phyloP scores from a whole-genome alignment of 805 yeast genomes.

The Kuraishia molischiana region DNA sequence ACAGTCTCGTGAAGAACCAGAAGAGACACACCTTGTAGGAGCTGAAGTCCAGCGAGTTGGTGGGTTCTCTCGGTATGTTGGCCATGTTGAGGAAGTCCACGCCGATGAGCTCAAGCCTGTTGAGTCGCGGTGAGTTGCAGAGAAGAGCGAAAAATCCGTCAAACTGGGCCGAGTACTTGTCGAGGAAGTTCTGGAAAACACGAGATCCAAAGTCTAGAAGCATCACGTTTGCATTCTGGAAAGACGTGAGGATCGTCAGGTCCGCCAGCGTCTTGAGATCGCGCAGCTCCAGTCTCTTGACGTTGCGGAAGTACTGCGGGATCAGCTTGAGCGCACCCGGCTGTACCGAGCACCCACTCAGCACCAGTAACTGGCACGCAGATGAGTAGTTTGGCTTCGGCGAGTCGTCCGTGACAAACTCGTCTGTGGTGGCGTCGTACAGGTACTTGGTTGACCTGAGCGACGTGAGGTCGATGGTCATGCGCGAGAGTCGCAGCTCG shows the following conservation, averaged over 20 bases:
- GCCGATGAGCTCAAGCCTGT: background rate
- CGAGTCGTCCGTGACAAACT: constrained; percentile 5
- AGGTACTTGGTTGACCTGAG: constrained; percentile 13
- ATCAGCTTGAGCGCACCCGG: constrained; percentile 10
- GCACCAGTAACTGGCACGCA: constrained; percentile 1
- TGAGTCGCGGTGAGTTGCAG: background rate
- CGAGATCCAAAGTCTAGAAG: constrained; percentile 39
- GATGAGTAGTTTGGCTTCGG: constrained; percentile 3
- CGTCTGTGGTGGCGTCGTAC: background rate
- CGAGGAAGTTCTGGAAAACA: constrained; percentile 21
- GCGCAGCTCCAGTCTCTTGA: constrained; percentile 25
- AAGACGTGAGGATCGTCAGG: constrained; percentile 37
- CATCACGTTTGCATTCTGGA: constrained; percentile 26
- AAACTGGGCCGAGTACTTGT: constrained; percentile 2
- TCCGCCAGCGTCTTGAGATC: constrained; percentile 33
- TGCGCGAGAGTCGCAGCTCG: constrained; percentile 31
- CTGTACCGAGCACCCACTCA: constrained; percentile 4
- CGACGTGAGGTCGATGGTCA: constrained; percentile 36
- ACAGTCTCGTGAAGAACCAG: constrained; percentile 4
- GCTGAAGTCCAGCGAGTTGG: constrained; percentile 1
- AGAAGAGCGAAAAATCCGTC: constrained; percentile 4
- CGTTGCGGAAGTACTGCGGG: constrained; percentile 30
- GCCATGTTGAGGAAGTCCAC: constrained; percentile 4
- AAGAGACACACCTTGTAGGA: constrained; percentile 5
- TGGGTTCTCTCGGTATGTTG: constrained; percentile 4